phyloP scores from a whole-genome alignment of 208 protist species.

The Endotrypanum monterogeii region DNA sequence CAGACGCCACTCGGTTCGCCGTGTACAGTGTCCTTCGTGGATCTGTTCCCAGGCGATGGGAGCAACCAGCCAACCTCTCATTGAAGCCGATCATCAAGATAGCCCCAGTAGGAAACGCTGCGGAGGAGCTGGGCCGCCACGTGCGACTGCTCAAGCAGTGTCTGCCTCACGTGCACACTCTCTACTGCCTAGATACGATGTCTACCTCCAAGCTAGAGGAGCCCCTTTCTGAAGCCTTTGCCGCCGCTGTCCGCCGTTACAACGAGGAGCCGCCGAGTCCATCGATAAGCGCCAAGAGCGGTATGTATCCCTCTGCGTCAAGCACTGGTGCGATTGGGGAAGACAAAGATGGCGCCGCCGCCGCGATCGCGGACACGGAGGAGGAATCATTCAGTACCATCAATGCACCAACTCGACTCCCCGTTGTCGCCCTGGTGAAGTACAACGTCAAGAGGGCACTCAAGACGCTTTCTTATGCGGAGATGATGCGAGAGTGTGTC shows the following conservation, averaged over 20 bases:
- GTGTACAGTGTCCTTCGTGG: constrained; percentile 70
- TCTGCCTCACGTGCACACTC: constrained; percentile 28
- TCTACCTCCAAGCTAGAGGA: constrained; percentile 46
- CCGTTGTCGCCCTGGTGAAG: constrained; percentile 34
- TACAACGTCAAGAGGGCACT: constrained; percentile 64
- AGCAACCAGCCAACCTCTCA: constrained; percentile 75
- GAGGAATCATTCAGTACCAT: background rate
- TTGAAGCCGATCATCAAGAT: constrained; percentile 72
- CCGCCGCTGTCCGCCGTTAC: constrained; percentile 38
- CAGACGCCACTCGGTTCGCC: constrained; percentile 33
- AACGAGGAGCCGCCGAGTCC: constrained; percentile 12
- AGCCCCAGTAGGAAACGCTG: constrained; percentile 30
- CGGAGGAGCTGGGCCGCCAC: constrained; percentile 45
- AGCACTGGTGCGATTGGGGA: background rate
- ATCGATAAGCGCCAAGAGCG: background rate
- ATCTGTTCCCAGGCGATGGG: constrained; percentile 78
- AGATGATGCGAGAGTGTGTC: constrained; percentile 32
- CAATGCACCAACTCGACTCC: background rate
- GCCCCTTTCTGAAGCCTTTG: constrained; percentile 62
- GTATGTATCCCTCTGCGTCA: background rate
- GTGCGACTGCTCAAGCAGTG: constrained; percentile 39
- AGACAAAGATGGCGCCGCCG: background rate
- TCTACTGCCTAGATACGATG: constrained; percentile 69
- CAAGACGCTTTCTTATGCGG: constrained; percentile 37
- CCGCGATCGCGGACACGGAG: background rate